Evolutionary conservation across 352 stramenopile species (phyloP), one percentile per base, ranked within the genome.

Genomic region (Aphanomyces stellatus): DNA sequence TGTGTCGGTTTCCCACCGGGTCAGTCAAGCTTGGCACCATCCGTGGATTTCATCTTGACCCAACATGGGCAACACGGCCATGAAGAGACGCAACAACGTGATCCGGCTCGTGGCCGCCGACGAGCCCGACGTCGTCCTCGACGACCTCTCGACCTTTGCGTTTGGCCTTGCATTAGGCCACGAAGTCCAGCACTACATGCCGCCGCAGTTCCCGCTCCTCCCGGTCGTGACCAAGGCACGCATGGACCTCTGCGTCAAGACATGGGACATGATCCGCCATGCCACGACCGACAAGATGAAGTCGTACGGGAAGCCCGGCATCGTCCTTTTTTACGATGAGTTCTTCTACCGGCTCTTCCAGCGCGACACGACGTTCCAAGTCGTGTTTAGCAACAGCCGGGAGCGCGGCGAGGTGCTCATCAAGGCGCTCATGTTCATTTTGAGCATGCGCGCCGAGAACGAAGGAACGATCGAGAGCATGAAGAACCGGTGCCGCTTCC

Each of bases 311-410:
- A 65, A 65, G 30, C 57, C 57, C 1, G 57, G 57, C 57, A 65
- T 65, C 43, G 57, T 65, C 2, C 30, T 65, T 13, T 65, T 65
- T 25, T 65, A 65, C 43, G 57, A 65, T 30, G 57, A 65, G 57
- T 65, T 65, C 57, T 65, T 65, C 28, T 65, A 65, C 43, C 57
- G 57, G 7, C 30, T 65, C 15, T 65, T 65, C 34, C 24, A 55
- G 30, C 57, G 57, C 28, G 57, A 65, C 43, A 37, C 40, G 34
- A 65, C 57, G 11, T 51, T 65, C 22, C 22, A 13, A 4, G 10
- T 41, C 4, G 57, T 65, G 28, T 65, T 65, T 51, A 17, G 34
- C 24, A 65, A 51, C 41, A 53, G 11, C 43, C 51, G 53, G 30
- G 24, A 51, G 41, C 57, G 57, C 30, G 57, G 30, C 13, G 57